Percentiles rank a stretch among this genome's conserved stretches.
phyloP scores from a whole-genome alignment of 148 eudicot genomes.

The Camellia sinensis region DNA sequence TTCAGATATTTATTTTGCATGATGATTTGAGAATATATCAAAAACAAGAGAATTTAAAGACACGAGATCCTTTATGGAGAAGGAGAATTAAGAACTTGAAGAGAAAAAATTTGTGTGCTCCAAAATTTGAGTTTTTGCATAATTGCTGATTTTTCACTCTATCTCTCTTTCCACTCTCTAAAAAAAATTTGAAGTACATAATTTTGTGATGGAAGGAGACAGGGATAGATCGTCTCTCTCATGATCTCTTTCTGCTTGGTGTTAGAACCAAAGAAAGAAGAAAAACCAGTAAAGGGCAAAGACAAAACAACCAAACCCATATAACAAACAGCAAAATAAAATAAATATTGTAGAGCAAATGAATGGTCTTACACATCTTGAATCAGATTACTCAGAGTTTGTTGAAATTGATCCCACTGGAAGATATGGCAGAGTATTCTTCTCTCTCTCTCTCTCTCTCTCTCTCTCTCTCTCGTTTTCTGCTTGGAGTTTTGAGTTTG shows the following conservation, averaged over 20 bases:
- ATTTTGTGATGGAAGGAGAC: not conserved
- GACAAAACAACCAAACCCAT: not conserved
- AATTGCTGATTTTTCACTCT: not conserved
- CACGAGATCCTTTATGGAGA: too few relatives aligned
- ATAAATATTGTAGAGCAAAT: constrained; percentile 15
- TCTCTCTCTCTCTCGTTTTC: not conserved
- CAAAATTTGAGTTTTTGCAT: too few relatives aligned
- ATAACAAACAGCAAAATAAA: not conserved
- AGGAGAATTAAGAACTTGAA: too few relatives aligned
- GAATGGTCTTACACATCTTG: constrained; percentile 43
- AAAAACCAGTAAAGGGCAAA: not conserved
- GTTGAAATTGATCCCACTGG: constrained; percentile 92
- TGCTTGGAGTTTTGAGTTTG: constrained; percentile 20
- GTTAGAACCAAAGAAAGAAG: constrained; percentile 4
- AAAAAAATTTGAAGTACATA: not conserved
- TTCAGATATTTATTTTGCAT: too few relatives aligned
- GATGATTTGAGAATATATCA: too few relatives aligned
- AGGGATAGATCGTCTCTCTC: constrained; percentile 7
- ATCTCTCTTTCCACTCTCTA: not conserved
- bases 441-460: not conserved
- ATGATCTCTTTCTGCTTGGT: constrained; percentile 5
- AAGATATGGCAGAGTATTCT: constrained; percentile 77
- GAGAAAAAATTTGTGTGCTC: too few relatives aligned
- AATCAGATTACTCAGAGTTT: constrained; percentile 49
- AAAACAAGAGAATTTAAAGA: too few relatives aligned